phyloP scores from a whole-genome alignment of 345 rosid species.

The Clausena lansium region DNA sequence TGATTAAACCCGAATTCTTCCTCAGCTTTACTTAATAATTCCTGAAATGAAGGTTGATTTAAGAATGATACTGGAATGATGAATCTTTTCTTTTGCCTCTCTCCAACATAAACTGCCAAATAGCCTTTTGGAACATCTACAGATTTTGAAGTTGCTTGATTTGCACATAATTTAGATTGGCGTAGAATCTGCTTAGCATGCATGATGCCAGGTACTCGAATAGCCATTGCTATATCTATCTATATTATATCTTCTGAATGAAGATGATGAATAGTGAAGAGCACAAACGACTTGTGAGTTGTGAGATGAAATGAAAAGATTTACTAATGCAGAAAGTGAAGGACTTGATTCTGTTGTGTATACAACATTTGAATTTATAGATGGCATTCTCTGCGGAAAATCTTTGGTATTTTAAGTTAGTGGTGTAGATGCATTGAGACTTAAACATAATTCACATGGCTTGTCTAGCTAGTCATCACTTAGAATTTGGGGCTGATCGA shows the following conservation, averaged over 20 bases:
- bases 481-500: background rate
- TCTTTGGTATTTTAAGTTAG: background rate
- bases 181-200: constrained; percentile 23
- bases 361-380: constrained; percentile 8
- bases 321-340: background rate
- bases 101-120: constrained; percentile 29
- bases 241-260: background rate
- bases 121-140: constrained; percentile 27
- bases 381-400: background rate
- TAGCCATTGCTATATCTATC: constrained; percentile 3
- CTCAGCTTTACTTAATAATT: constrained; percentile 30
- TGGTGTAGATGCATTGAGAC: constrained; percentile 15
- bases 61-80: constrained; percentile 30
- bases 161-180: constrained; percentile 4
- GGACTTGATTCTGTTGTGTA: background rate
- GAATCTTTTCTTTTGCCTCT: constrained; percentile 26
- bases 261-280: background rate
- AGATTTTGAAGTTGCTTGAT: constrained; percentile 3
- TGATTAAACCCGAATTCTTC: constrained; percentile 46
- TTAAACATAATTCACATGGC: constrained; percentile 29
- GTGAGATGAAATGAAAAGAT: background rate
- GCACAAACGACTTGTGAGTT: too few relatives aligned
- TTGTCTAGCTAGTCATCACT: constrained; percentile 24
- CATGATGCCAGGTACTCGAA: constrained; percentile 14
- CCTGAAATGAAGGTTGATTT: constrained; percentile 28